Percentiles rank a stretch among this genome's conserved stretches.
These are phyloP conservation scores for Novymonas esmeraldas DNA, from an alignment of 208 protist species.

Conservation along the genomic window DNA sequence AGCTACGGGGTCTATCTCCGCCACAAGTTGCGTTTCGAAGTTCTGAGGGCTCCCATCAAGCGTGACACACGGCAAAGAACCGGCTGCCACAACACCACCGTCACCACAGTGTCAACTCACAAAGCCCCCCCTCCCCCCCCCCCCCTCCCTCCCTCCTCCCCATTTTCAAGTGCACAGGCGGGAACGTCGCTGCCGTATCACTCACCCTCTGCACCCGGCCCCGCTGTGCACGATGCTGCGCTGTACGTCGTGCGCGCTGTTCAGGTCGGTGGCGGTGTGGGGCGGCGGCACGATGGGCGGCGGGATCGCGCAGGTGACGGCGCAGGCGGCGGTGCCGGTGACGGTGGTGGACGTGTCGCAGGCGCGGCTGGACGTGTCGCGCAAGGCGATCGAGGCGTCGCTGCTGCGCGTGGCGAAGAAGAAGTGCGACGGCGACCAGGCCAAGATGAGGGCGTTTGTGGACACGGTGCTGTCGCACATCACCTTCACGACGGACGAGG, in stretches of 20 bases:
- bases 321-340: constrained; percentile 47
- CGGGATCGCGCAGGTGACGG: constrained; percentile 72
- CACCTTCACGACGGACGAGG: constrained; percentile 68
- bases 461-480: constrained; percentile 42
- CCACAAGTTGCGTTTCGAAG: too few species aligned
- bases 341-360: constrained; percentile 67
- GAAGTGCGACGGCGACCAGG: constrained; percentile 49
- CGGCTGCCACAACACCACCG: too few species aligned
- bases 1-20: too few species aligned
- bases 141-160: too few species aligned
- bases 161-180: too few species aligned
- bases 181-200: too few species aligned
- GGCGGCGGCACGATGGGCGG: constrained; percentile 78
- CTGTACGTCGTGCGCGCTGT: constrained; percentile 25
- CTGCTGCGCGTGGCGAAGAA: constrained; percentile 65
- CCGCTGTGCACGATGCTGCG: constrained; percentile 19
- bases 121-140: too few species aligned
- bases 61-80: too few species aligned
- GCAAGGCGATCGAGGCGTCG: constrained; percentile 52
- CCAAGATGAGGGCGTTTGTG: constrained; percentile 49
- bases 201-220: background rate
- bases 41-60: too few species aligned
- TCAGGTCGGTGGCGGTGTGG: constrained; percentile 55
- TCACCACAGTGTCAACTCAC: too few species aligned
- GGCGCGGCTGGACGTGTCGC: constrained; percentile 49